A percentile compares a stretch with the other conserved stretches of the same genome.
Conservation (phyloP, 495 filamentous ascomycete genomes). For the Neurospora tetraspora region DNA sequence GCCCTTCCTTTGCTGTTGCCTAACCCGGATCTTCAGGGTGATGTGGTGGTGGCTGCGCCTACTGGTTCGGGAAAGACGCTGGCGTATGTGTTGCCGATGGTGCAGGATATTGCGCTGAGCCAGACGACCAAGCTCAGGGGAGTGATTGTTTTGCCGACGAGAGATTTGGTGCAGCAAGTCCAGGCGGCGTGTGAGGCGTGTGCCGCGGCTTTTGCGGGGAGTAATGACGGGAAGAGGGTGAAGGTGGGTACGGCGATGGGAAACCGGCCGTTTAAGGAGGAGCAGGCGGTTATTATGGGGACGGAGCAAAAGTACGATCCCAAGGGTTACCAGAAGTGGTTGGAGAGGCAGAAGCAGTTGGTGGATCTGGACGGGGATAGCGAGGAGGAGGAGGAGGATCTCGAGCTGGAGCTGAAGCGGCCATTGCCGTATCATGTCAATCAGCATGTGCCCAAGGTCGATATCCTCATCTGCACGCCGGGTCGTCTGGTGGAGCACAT, state of each 20-base stretch:
- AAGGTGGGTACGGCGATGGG: constrained; percentile 77
- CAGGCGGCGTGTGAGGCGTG: constrained; percentile 61
- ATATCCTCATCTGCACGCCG: constrained; percentile 87
- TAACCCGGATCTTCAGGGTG: constrained; percentile 45
- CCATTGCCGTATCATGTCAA: constrained; percentile 52
- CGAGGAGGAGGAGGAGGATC: constrained; percentile 8
- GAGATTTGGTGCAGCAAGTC: constrained; percentile 82
- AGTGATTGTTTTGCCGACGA: constrained; percentile 76
- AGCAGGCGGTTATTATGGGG: constrained; percentile 59
- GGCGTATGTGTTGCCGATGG: constrained; percentile 78
- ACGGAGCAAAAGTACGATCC: constrained; percentile 41
- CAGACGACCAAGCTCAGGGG: constrained; percentile 55
- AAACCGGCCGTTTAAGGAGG: constrained; percentile 61
- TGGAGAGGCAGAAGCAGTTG: constrained; percentile 8
- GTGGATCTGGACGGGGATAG: constrained; percentile 13
- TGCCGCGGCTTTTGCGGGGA: constrained; percentile 31
- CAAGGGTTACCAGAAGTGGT: constrained; percentile 19
- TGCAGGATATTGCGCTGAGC: constrained; percentile 56
- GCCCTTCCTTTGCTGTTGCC: constrained; percentile 70
- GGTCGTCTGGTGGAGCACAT: constrained; percentile 89
- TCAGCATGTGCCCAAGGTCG: constrained; percentile 56
- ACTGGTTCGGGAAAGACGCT: constrained; percentile 94
- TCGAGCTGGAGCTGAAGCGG: constrained; percentile 7
- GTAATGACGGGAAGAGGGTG: constrained; percentile 47
- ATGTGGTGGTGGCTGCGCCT: constrained; percentile 78